phyloP scores from a whole-genome alignment of 2,329 filamentous ascomycete genomes.

The Pseudopyrenochaeta lycopersici region DNA sequence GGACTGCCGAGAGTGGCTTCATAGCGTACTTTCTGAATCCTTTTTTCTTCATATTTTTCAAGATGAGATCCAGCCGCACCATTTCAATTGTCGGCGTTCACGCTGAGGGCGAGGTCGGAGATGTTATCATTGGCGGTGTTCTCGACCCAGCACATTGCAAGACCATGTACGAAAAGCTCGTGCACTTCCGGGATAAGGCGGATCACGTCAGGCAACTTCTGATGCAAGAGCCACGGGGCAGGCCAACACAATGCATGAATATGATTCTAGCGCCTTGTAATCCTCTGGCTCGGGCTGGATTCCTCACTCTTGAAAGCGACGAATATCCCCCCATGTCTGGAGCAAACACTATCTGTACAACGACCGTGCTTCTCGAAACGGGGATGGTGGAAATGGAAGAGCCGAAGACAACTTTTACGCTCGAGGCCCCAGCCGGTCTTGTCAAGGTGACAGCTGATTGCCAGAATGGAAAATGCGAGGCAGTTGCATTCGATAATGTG shows the following conservation, averaged over 20 bases:
- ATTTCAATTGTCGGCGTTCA: slow-evolving; percentile 32
- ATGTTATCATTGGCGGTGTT: slow-evolving; percentile 60
- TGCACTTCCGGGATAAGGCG: slow-evolving; percentile 52
- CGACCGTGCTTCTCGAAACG: slow-evolving; percentile 58
- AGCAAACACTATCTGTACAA: slow-evolving; percentile 56
- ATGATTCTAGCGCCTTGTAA: slow-evolving; percentile 58
- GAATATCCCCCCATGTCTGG: slow-evolving; percentile 59
- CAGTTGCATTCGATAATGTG: slow-evolving; percentile 57
- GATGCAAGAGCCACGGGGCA: slow-evolving; percentile 58
- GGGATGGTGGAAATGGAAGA: slow-evolving; percentile 59
- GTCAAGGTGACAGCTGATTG: slow-evolving; percentile 55
- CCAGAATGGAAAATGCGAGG: slow-evolving; percentile 54
- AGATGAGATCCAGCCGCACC: neutral
- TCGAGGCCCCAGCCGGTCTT: slow-evolving; percentile 59
- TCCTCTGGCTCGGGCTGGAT: slow-evolving; percentile 55
- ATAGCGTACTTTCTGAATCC: too few relatives aligned
- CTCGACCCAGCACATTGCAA: slow-evolving; percentile 52
- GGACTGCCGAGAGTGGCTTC: too few relatives aligned
- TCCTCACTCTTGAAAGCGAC: slow-evolving; percentile 58
- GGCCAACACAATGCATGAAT: slow-evolving; percentile 51
- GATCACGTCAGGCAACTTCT: slow-evolving; percentile 55
- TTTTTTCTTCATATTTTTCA: neutral
- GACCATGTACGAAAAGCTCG: slow-evolving; percentile 61
- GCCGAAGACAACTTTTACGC: slow-evolving; percentile 51
- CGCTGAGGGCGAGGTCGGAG: slow-evolving; percentile 57